phyloP scores from a whole-genome alignment of 176 grass and related monocot species.

The Urochloa ruziziensis region DNA sequence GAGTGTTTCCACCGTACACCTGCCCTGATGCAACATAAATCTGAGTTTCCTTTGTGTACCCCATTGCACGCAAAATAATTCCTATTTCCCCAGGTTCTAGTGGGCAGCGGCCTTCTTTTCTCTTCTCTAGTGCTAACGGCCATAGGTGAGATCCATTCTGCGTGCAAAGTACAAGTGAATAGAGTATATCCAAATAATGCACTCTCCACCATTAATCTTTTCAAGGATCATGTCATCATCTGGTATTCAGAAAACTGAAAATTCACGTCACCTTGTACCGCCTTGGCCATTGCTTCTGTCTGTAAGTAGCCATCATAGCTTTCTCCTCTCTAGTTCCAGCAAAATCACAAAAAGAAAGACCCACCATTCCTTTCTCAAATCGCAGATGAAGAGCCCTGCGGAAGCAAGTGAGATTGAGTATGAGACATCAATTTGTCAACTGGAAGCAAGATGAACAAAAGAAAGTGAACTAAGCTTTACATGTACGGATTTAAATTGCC shows the following conservation, averaged over 20 bases:
- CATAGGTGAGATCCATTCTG: conserved; percentile 98
- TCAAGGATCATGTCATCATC: background rate
- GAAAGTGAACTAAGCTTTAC: conserved; percentile 39
- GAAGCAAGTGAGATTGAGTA: conserved; percentile 17
- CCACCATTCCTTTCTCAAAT: conserved; percentile 99
- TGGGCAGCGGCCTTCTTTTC: conserved; percentile 94
- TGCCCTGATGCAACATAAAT: conserved; percentile 99
- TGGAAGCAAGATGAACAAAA: background rate
- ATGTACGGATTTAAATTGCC: conserved; percentile 81
- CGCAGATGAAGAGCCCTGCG: conserved; percentile 95
- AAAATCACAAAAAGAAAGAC: conserved; percentile 98
- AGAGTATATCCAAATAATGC: conserved; percentile 5
- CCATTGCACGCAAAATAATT: conserved; percentile 85
- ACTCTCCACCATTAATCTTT: background rate
- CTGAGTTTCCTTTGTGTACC: conserved; percentile 88
- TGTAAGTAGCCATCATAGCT: conserved; percentile 90
- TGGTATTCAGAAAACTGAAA: conserved; percentile 8
- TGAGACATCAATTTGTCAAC: conserved; percentile 20
- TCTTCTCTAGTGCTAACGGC: conserved; percentile 81
- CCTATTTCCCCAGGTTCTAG: conserved; percentile 97
- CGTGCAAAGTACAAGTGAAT: conserved; percentile 27
- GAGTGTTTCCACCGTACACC: conserved; percentile 86
- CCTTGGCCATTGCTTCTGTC: conserved; percentile 92
- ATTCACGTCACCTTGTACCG: conserved; percentile 72
- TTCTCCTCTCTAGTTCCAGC: conserved; percentile 93